Evolutionary conservation across 495 filamentous ascomycete species (phyloP), one percentile per base, ranked within the genome.

Genomic region (Penicillium salamii): DNA sequence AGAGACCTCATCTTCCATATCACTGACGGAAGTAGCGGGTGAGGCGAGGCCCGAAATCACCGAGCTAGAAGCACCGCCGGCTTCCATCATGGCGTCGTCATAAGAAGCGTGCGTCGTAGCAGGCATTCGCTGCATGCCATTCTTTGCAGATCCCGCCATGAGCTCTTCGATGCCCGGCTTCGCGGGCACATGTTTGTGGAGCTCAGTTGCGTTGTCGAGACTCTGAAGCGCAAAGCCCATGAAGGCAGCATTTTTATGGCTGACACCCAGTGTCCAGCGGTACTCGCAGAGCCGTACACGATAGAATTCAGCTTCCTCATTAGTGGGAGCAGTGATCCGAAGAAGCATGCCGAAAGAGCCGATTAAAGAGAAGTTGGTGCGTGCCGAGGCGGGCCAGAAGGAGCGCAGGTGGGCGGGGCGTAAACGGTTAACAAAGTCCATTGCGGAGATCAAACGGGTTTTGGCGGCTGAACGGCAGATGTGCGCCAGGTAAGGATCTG

Each of bases 261-360:
- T 88, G 26, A 97, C 91, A 29, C 83, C 85, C 51, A 98, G 72
- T 1, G 92, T 97, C 93, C 93, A 98, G 37, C 89, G 76, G 63
- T 96, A 97, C 73, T 98, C 93, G 49, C 82, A 82, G 9, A 97
- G 74, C 3, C 93, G 75, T 2, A 86, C 77, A 17, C 87, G 82
- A 69, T 98, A 98, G 78, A 96, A 98, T n/a, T 95, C 90, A 3
- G 89, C 89, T 68, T 98, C 93, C 66, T 97, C 92, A 15, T 81
- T 77, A 9, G 85, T 88, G 0, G 91, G 91, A 0, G 86, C 84
- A 0, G 90, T 93, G 20, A 91, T 88, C 78, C 89, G 91, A 0
- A 98, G 80, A 6, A 97, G 79, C 48, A 73, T 72, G 12, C 77
- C 77, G 42, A 81, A 81, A 3, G 76, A 79, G 15, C 76, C 78